phyloP scores from a whole-genome alignment of 257 asterid genomes.

The Echium plantagineum region DNA sequence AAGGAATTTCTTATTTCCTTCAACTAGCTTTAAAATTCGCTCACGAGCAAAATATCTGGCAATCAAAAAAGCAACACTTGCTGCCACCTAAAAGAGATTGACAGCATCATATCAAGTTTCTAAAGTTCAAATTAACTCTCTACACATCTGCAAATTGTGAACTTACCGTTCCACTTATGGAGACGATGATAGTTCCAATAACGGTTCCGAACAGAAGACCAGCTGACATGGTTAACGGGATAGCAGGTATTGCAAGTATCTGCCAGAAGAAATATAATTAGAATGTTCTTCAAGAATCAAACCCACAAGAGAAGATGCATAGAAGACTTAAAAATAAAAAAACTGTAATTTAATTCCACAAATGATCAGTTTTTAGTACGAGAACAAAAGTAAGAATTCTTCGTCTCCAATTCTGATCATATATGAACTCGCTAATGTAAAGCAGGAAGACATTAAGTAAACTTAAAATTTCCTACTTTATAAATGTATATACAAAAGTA shows the following conservation, averaged over 20 bases:
- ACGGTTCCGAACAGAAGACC: constrained; percentile 83
- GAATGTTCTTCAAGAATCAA: neutral
- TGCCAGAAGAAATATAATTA: constrained; percentile 20
- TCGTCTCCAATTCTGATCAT: no score
- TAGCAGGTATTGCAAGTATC: constrained; percentile 91
- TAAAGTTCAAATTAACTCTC: constrained; percentile 3
- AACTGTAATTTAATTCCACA: no score
- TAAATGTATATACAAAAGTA: no score
- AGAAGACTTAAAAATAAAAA: no score
- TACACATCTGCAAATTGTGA: constrained; percentile 10
- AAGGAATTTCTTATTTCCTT: constrained; percentile 86
- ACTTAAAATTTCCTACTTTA: no score
- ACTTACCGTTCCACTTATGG: constrained; percentile 88
- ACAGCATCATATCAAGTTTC: constrained; percentile 9
- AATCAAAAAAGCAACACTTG: constrained; percentile 76
- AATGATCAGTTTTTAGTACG: no score
- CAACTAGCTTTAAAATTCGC: constrained; percentile 87
- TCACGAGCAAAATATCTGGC: constrained; percentile 99
- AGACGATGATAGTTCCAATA: constrained; percentile 77
- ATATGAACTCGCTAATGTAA: no score
- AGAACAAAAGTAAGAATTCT: no score
- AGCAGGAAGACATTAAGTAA: no score
- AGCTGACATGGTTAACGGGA: constrained; percentile 91
- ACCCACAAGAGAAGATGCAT: neutral
- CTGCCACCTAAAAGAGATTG: constrained; percentile 60